Conservation (phyloP, 306 rosid species). For the Pterocarpus santalinus region DNA sequence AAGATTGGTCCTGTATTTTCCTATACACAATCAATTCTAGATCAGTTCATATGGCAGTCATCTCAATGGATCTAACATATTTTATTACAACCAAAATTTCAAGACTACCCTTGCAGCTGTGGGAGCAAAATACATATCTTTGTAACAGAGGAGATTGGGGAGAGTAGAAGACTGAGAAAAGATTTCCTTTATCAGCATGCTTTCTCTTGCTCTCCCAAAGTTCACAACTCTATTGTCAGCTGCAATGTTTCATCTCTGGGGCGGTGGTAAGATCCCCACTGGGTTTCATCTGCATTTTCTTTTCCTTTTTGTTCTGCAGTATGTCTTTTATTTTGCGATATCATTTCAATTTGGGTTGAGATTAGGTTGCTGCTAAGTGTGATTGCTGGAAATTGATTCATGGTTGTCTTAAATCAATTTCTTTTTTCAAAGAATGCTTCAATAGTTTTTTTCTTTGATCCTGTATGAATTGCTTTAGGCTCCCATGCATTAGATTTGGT, state of each 20-base stretch:
- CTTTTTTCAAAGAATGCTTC: constrained; percentile 19
- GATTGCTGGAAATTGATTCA: neutral
- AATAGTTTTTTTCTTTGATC: constrained; percentile 2
- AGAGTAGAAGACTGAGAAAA: constrained; percentile 26
- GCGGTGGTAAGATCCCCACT: neutral
- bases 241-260: constrained; percentile 12
- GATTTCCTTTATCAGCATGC: neutral
- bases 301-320: constrained; percentile 9
- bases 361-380: neutral
- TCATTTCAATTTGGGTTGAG: neutral
- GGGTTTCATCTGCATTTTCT: neutral
- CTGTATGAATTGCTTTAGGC: neutral
- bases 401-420: constrained; percentile 16
- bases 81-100: neutral
- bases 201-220: constrained; percentile 24
- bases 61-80: neutral
- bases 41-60: neutral
- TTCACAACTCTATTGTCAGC: constrained; percentile 8
- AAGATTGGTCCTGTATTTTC: neutral
- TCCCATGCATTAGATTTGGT: constrained; percentile 6
- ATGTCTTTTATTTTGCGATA: neutral
- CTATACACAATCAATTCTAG: neutral
- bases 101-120: constrained; percentile 6
- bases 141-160: constrained; percentile 16
- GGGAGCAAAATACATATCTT: neutral